Evolutionary conservation across 768 basidiomycete species (phyloP).

Genomic region (Psilocybe azurescens): DNA sequence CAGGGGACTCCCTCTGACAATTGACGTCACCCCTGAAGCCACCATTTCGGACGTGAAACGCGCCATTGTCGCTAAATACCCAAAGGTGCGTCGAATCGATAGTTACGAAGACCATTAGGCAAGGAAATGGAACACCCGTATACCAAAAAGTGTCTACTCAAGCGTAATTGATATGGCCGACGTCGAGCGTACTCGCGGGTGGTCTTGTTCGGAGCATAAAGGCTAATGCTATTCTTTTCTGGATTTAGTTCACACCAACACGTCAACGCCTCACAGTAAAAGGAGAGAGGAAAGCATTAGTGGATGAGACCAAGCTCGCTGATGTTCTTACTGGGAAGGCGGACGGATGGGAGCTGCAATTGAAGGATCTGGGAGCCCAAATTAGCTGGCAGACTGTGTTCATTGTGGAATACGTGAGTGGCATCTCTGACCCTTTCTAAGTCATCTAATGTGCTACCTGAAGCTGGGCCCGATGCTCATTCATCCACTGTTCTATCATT

Average conservation of each 20-base stretch:
- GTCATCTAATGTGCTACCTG: conserved; percentile 2
- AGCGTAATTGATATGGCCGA: neutral
- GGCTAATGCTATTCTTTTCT: neutral
- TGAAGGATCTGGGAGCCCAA: conserved; percentile 94
- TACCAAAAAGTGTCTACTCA: neutral
- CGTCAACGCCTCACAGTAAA: conserved; percentile 78
- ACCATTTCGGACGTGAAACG: conserved; percentile 76
- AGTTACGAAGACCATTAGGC: too few species aligned
- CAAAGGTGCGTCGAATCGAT: conserved; percentile 34
- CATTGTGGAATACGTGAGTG: conserved; percentile 90
- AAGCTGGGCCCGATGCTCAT: conserved; percentile 89
- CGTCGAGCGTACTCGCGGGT: neutral
- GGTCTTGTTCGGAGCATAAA: neutral
- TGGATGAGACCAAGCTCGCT: conserved; percentile 65
- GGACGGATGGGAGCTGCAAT: conserved; percentile 66
- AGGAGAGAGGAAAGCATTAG: conserved; percentile 62
- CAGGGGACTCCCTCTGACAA: conserved; percentile 51
- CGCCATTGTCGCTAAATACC: conserved; percentile 52
- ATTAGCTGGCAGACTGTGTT: conserved; percentile 90
- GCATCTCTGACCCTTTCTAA: conserved; percentile 4
- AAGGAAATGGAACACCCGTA: too few species aligned
- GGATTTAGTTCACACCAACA: conserved; percentile 63
- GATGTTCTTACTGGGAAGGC: conserved; percentile 54
- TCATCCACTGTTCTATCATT: conserved; percentile 84
- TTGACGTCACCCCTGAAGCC: conserved; percentile 54